Evolutionary conservation across 345 rosid species (phyloP), one percentile per base, ranked within the genome.

Genomic region (Alliaria petiolata): DNA sequence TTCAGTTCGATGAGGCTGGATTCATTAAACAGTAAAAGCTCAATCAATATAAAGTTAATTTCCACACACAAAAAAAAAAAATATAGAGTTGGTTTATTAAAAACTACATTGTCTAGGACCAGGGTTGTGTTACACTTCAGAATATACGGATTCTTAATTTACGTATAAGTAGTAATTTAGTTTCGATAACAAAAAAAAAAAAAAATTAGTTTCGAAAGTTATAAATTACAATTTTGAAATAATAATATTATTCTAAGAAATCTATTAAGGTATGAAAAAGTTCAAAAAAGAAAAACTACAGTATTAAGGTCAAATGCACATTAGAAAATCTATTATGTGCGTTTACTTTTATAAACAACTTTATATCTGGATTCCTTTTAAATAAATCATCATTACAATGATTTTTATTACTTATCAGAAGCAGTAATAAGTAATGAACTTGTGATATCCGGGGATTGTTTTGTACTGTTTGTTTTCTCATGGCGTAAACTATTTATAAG

Each of bases 61-160:
- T n/a, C n/a, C n/a, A n/a, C n/a, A n/a, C n/a, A n/a, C n/a, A n/a
- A n/a, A n/a, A n/a, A n/a, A n/a, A n/a, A n/a, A n/a, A n/a, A n/a
- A n/a, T n/a, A n/a, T 38, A n/a, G 34, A 73, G 56, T 53, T 62
- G 63, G 56, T 62, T 43, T 52, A 10, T 34, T 62, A n/a, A 13
- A 35, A 36, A 57, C 25, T 14, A 11, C 40, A 67, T 42, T 54
- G 43, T 43, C n/a, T n/a, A 69, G 51, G 12, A 49, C 51, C 49
- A 25, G 39, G 38, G 38, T 9, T 61, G 19, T n/a, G 58, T 64
- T 46, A 35, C 40, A 11, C 8, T 47, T 25, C 39, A 36, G n/a
- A 9, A 28, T 53, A 12, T 40, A 39, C 40, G 5, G 31, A 13
- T n/a, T 22, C 28, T 22, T 58, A 11, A 22, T 45, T 7, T 19